Evolutionary conservation across 768 basidiomycete genomes (phyloP).

Genomic region (Porphyrellus cyaneotinctus): DNA sequence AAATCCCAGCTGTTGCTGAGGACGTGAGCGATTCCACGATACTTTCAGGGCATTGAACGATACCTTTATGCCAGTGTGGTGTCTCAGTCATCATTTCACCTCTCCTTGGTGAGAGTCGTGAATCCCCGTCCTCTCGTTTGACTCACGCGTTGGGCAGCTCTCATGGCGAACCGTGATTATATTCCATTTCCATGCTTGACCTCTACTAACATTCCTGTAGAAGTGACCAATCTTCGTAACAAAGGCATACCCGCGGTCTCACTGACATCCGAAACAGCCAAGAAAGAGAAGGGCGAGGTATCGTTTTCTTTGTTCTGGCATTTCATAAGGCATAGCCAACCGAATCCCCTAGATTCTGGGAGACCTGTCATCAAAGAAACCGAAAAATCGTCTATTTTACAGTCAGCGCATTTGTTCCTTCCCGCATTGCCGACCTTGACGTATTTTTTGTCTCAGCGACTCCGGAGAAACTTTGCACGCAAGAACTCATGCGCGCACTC

Average conservation of each 20-base stretch:
- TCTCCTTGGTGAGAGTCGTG: constrained; percentile 51
- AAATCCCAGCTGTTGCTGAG: constrained; percentile 70
- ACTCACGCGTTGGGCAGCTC: constrained; percentile 40
- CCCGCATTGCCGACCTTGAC: not conserved
- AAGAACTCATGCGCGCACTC: constrained; percentile 52
- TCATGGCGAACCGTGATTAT: constrained; percentile 76
- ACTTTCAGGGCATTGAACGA: not conserved
- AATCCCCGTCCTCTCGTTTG: not conserved
- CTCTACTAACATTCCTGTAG: constrained; percentile 33
- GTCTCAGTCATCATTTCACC: constrained; percentile 76
- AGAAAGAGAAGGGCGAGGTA: constrained; percentile 54
- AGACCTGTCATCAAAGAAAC: constrained; percentile 58
- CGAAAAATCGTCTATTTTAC: constrained; percentile 62
- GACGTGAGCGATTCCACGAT: constrained; percentile 36
- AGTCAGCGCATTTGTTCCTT: constrained; percentile 40
- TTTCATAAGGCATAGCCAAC: not conserved
- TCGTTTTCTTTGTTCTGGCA: constrained; percentile 15
- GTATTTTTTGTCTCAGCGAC: constrained; percentile 46
- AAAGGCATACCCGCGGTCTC: constrained; percentile 57
- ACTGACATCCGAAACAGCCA: constrained; percentile 61
- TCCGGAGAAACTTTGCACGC: constrained; percentile 63
- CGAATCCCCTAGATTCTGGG: constrained; percentile 46
- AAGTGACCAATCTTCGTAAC: constrained; percentile 56
- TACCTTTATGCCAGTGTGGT: constrained; percentile 46
- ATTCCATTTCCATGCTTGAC: not conserved